phyloP scores from a whole-genome alignment of 177 flowering plant species.

The Vitis hybrid region DNA sequence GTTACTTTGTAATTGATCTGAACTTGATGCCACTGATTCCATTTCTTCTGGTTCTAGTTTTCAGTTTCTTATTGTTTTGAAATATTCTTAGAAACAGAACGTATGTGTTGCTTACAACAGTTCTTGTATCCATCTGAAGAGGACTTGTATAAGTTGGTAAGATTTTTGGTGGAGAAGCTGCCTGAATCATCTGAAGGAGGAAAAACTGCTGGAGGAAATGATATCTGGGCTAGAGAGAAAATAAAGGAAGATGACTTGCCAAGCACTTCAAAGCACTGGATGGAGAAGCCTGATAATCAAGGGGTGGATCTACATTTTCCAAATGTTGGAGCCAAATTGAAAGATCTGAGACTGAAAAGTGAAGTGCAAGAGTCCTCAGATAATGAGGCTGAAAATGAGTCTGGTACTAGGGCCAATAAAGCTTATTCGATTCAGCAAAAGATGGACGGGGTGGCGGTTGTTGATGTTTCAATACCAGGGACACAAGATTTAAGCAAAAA shows the following conservation, averaged over 20 bases:
- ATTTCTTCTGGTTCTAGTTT: constrained; percentile 12
- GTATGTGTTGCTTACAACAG: constrained; percentile 76
- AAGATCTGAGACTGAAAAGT: constrained; percentile 25
- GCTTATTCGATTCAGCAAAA: constrained; percentile 2
- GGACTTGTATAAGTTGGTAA: constrained; percentile 60
- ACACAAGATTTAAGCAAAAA: constrained; percentile 9
- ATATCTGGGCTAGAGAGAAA: constrained; percentile 3
- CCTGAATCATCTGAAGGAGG: constrained; percentile 35
- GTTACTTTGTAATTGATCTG: not conserved
- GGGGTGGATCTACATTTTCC: constrained; percentile 16
- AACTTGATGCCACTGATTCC: constrained; percentile 6
- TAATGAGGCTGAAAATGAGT: constrained; percentile 8
- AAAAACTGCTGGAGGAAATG: constrained; percentile 15
- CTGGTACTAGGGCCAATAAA: constrained; percentile 3
- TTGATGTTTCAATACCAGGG: constrained; percentile 1
- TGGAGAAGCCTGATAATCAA: constrained; percentile 15
- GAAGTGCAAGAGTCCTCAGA: constrained; percentile 17
- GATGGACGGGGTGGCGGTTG: constrained; percentile 9
- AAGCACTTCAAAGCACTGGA: constrained; percentile 10
- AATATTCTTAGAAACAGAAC: constrained; percentile 52
- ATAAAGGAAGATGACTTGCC: constrained; percentile 10
- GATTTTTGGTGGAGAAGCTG: constrained; percentile 72
- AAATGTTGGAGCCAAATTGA: constrained; percentile 22
- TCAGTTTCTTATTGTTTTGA: constrained; percentile 10
- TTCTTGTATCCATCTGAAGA: constrained; percentile 87